These are phyloP conservation scores for Camellia sinensis DNA, from an alignment of 148 eudicot genomes.

Conservation along the genomic window DNA sequence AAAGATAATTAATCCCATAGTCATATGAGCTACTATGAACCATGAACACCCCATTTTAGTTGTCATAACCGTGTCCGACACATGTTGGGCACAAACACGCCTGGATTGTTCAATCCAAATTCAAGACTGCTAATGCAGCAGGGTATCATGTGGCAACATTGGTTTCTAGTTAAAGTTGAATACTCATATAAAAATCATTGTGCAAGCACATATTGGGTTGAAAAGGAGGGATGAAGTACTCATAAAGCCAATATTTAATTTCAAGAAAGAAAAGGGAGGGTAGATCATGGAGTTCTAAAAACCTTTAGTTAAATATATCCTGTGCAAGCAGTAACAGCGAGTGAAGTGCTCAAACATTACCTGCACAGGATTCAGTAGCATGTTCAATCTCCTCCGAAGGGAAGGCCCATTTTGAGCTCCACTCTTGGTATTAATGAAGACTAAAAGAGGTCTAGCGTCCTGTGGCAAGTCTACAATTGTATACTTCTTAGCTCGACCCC, in stretches of 20 bases:
- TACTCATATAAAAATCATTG: too few relatives aligned
- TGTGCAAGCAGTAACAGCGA: not conserved
- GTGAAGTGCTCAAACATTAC: conserved; percentile 27
- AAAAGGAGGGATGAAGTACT: not conserved
- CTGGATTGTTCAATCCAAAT: too few relatives aligned
- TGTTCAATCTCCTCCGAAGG: conserved; percentile 70
- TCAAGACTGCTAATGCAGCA: too few relatives aligned
- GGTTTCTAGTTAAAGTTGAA: too few relatives aligned
- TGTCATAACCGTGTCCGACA: not conserved
- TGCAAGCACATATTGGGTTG: not conserved
- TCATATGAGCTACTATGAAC: too few relatives aligned
- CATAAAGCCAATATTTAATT: not conserved
- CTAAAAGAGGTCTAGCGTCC: conserved; percentile 70
- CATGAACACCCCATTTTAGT: too few relatives aligned
- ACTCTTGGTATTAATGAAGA: conserved; percentile 73
- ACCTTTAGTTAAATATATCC: not conserved
- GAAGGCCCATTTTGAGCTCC: conserved; percentile 81
- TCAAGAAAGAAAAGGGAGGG: not conserved
- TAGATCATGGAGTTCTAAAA: not conserved
- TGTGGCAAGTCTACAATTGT: conserved; percentile 64
- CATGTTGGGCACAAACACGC: too few relatives aligned
- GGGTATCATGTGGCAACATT: too few relatives aligned
- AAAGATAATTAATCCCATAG: too few relatives aligned
- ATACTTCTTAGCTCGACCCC: conserved; percentile 52
- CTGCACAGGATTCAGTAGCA: conserved; percentile 83